These are phyloP conservation scores for Dryas drummondii DNA, from an alignment of 306 rosid genomes.

Conservation along the genomic window DNA sequence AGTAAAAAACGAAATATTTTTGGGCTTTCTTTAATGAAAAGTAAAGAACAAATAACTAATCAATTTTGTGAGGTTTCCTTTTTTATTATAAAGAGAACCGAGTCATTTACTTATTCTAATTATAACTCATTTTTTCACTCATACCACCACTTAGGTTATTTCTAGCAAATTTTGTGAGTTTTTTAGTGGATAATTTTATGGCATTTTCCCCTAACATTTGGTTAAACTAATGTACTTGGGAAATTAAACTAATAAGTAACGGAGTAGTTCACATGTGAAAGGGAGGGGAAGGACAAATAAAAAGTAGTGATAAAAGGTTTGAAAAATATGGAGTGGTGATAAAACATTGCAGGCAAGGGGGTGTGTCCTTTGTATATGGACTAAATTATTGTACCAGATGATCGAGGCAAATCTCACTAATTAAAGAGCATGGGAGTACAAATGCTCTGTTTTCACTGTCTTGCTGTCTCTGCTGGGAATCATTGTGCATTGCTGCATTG, in stretches of 20 bases:
- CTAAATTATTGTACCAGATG: constrained; percentile 18
- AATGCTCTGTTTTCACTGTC: neutral
- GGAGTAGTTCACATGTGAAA: neutral
- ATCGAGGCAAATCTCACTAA: neutral
- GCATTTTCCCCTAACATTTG: too few relatives aligned
- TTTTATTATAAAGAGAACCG: too few relatives aligned
- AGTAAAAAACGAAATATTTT: too few relatives aligned
- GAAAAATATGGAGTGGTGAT: constrained; percentile 19
- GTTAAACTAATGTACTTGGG: too few relatives aligned
- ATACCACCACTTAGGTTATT: too few relatives aligned
- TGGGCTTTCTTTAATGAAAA: too few relatives aligned
- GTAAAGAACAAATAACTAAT: too few relatives aligned
- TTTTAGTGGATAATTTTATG: too few relatives aligned
- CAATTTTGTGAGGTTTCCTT: too few relatives aligned
- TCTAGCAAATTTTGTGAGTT: too few relatives aligned
- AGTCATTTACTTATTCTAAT: too few relatives aligned
- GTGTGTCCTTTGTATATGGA: neutral
- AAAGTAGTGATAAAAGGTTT: constrained; percentile 8
- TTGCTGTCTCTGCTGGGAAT: neutral
- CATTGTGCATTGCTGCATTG: constrained; percentile 2
- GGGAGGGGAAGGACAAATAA: neutral
- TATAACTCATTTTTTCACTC: too few relatives aligned
- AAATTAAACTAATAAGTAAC: neutral
- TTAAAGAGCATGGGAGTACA: neutral
- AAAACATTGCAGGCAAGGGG: constrained; percentile 7